These are phyloP conservation scores for Saccharomycopsis malanga DNA, from an alignment of 805 yeast genomes.

Conservation along the genomic window DNA sequence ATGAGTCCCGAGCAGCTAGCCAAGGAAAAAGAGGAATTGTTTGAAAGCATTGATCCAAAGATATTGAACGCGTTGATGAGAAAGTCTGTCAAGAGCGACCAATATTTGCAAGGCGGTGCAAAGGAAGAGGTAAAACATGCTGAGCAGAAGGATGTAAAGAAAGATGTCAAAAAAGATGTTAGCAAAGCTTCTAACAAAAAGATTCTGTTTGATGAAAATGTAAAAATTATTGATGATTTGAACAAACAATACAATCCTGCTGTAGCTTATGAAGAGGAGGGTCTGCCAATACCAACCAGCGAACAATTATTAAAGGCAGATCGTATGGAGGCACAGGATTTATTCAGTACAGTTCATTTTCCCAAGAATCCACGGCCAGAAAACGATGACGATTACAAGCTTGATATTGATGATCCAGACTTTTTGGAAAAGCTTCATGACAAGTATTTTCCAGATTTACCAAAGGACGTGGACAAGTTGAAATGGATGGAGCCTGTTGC, in stretches of 20 bases:
- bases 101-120: slow-evolving; percentile 24
- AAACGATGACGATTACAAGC: slow-evolving; percentile 28
- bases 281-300: slow-evolving; percentile 21
- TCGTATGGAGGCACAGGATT: slow-evolving; percentile 37
- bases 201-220: neutral
- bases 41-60: slow-evolving; percentile 61
- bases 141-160: slow-evolving; percentile 31
- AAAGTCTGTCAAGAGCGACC: slow-evolving; percentile 41
- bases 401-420: slow-evolving; percentile 70
- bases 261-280: slow-evolving; percentile 25
- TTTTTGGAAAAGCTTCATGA: slow-evolving; percentile 74
- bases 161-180: neutral
- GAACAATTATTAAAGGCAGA: slow-evolving; percentile 34
- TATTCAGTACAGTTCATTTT: slow-evolving; percentile 52
- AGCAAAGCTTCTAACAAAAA: neutral
- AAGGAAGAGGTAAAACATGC: slow-evolving; percentile 35
- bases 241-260: slow-evolving; percentile 16
- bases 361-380: slow-evolving; percentile 41
- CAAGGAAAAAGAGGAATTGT: slow-evolving; percentile 57
- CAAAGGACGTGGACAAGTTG: slow-evolving; percentile 69
- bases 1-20: slow-evolving; percentile 64
- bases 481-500: slow-evolving; percentile 86
- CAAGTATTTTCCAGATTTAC: slow-evolving; percentile 84
- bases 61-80: slow-evolving; percentile 54
- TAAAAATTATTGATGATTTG: neutral